Conservation (phyloP, 768 basidiomycete genomes). For the Mycena chlorophos region DNA sequence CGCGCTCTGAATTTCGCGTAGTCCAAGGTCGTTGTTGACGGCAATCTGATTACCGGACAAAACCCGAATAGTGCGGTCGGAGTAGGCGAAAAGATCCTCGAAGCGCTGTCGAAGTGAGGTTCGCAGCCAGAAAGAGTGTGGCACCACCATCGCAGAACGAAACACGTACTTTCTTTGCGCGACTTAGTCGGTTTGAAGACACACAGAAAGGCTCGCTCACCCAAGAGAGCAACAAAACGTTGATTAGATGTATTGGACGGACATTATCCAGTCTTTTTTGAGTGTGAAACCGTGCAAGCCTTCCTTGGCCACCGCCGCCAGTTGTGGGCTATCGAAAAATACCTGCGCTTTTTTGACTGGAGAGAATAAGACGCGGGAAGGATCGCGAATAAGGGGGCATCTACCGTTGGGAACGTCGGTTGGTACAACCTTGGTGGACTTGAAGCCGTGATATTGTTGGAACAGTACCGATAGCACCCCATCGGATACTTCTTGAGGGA, state of each 20-base stretch:
- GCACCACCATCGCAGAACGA: constrained; percentile 13
- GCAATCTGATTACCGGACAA: constrained; percentile 67
- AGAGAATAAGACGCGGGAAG: constrained; percentile 12
- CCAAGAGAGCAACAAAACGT: constrained; percentile 8
- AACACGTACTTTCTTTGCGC: constrained; percentile 5
- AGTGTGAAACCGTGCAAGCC: constrained; percentile 84
- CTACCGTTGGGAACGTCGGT: constrained; percentile 57
- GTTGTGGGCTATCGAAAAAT: constrained; percentile 70
- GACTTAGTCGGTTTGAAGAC: constrained; percentile 6
- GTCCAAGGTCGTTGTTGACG: constrained; percentile 57
- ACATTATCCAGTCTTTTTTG: constrained; percentile 85
- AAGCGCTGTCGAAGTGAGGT: constrained; percentile 39
- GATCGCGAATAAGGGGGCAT: background rate
- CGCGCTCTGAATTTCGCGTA: constrained; percentile 22
- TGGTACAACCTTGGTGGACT: constrained; percentile 65
- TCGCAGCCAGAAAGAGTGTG: constrained; percentile 9
- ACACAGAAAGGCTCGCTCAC: constrained; percentile 16
- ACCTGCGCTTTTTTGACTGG: constrained; percentile 82
- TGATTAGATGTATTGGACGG: constrained; percentile 60
- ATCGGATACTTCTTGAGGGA: constrained; percentile 88
- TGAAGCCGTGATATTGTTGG: constrained; percentile 88
- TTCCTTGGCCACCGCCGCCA: constrained; percentile 76
- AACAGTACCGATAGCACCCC: constrained; percentile 85
- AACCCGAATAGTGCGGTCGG: constrained; percentile 67
- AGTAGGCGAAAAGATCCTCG: constrained; percentile 57